Percentiles rank a stretch among this genome's conserved stretches.
phyloP scores from a whole-genome alignment of 495 filamentous ascomycete species.

The Aspergillus egyptiacus region DNA sequence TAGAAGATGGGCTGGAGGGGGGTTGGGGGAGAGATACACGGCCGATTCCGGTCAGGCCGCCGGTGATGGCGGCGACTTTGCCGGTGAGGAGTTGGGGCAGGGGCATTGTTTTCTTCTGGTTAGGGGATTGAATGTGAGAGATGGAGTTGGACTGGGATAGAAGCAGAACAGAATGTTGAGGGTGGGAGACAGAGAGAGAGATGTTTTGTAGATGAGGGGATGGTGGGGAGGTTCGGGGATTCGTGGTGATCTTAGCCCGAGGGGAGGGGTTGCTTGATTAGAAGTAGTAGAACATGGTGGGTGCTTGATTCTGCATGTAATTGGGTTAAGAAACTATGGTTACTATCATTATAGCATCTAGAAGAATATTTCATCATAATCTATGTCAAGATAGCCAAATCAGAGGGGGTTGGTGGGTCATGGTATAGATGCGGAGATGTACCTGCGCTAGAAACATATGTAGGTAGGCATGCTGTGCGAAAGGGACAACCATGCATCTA shows the following conservation, averaged over 20 bases:
- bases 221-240: conserved; percentile 4
- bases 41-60: conserved; percentile 71
- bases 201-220: not conserved
- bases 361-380: no score
- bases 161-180: not conserved
- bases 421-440: no score
- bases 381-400: no score
- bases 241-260: conserved; percentile 1
- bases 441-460: no score
- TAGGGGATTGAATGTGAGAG: not conserved
- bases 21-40: conserved; percentile 29
- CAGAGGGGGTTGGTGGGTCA: no score
- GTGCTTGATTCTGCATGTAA: no score
- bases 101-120: conserved; percentile 30
- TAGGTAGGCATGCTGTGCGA: no score
- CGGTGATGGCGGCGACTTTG: conserved; percentile 72
- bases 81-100: conserved; percentile 42
- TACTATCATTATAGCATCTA: no score
- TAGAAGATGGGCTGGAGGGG: not conserved
- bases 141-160: not conserved
- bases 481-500: no score
- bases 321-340: no score
- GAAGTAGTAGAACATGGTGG: not conserved
- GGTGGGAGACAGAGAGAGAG: not conserved
- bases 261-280: not conserved